Percentiles rank a stretch among this genome's conserved stretches.
These are phyloP conservation scores for Arachis hypogaea DNA, from an alignment of 306 rosid genomes.

Conservation along the genomic window DNA sequence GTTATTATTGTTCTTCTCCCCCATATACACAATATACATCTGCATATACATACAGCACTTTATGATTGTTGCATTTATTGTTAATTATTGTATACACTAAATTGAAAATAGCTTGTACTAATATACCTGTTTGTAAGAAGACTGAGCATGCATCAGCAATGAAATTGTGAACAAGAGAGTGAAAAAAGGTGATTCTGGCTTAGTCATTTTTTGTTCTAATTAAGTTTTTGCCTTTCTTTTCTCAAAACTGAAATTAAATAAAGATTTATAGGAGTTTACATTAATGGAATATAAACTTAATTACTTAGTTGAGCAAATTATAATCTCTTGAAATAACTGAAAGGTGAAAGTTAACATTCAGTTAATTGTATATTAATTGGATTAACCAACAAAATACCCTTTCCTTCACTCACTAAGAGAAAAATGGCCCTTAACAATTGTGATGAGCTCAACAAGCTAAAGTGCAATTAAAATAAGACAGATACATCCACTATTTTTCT, in stretches of 20 bases:
- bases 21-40: not conserved
- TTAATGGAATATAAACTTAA: not conserved
- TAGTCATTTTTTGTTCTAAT: no score
- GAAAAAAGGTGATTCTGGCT: no score
- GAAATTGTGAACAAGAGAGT: no score
- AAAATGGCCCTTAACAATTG: not conserved
- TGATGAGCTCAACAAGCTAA: not conserved
- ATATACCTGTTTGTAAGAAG: no score
- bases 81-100: no score
- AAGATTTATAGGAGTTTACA: no score
- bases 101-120: no score
- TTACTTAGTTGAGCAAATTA: not conserved
- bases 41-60: not conserved
- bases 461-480: not conserved
- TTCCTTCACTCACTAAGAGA: not conserved
- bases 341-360: not conserved
- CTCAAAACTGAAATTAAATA: no score
- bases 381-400: not conserved
- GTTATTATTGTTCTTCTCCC: not conserved
- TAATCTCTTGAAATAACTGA: not conserved
- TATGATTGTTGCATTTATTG: no score
- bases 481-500: no score
- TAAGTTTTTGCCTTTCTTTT: no score
- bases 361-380: not conserved
- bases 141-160: no score